Conservation (phyloP, 345 rosid genomes). For the Eucalyptus coolabah region DNA sequence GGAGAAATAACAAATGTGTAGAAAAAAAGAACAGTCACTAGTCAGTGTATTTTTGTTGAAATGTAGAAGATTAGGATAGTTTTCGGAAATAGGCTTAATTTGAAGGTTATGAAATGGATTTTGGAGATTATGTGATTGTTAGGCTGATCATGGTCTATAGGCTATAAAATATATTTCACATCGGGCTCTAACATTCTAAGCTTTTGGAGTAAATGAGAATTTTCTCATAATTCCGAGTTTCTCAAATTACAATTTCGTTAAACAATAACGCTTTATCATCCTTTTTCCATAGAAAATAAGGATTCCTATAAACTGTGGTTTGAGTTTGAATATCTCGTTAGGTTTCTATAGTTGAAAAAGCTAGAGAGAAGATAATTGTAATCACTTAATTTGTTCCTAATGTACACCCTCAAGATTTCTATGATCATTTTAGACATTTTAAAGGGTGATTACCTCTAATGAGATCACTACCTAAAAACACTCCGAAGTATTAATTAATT, state of each 20-base stretch:
- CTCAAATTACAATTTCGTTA: background rate
- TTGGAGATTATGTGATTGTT: background rate
- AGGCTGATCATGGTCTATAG: background rate
- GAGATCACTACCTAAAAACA: background rate
- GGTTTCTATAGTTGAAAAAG: background rate
- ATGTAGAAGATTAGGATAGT: background rate
- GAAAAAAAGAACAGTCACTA: background rate
- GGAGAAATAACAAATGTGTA: background rate
- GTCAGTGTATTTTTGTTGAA: background rate
- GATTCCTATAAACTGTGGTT: background rate
- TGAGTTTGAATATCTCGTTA: background rate
- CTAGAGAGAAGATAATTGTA: background rate
- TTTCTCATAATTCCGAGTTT: background rate
- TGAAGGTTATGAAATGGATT: background rate
- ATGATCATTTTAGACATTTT: background rate
- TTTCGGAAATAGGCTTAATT: background rate
- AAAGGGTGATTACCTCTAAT: background rate
- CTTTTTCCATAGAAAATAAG: background rate
- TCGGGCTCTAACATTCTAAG: background rate
- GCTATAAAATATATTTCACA: background rate
- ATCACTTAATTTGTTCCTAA: background rate
- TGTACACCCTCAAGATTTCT: background rate
- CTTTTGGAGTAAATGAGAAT: background rate
- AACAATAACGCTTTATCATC: background rate
- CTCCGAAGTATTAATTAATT: background rate